Conservation (phyloP, 2,329 filamentous ascomycete species). For the Sclerotinia trifoliorum region DNA sequence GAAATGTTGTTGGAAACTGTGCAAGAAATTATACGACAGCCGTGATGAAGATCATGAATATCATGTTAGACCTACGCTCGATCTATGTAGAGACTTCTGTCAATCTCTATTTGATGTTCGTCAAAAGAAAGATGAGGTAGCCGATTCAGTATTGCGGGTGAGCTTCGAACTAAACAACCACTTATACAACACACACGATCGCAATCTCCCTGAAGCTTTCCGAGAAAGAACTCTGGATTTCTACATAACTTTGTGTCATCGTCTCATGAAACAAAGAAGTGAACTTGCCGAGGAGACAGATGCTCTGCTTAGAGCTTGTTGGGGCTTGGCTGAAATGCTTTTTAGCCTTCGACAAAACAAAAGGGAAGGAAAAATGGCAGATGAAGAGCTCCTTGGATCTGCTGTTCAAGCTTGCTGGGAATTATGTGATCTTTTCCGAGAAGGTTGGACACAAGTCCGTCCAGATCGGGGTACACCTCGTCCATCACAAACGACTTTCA, state of each 20-base stretch:
- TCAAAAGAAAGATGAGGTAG: conserved; percentile 70
- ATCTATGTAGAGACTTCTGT: conserved; percentile 88
- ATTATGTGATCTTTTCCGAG: conserved; percentile 86
- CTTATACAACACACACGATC: conserved; percentile 87
- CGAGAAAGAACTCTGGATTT: conserved; percentile 89
- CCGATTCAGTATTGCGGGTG: conserved; percentile 84
- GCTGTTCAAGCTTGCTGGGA: conserved; percentile 95
- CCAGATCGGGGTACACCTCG: conserved; percentile 84
- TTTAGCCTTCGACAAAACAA: conserved; percentile 85
- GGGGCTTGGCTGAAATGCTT: conserved; percentile 88
- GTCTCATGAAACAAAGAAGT: conserved; percentile 90
- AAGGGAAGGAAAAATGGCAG: conserved; percentile 67
- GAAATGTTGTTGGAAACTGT: conserved; percentile 92
- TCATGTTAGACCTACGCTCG: conserved; percentile 72
- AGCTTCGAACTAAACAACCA: conserved; percentile 97
- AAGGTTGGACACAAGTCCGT: conserved; percentile 85
- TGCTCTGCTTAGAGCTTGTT: conserved; percentile 79
- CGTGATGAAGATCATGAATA: conserved; percentile 68
- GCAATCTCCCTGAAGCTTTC: conserved; percentile 79
- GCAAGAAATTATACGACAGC: conserved; percentile 82
- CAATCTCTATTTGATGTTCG: conserved; percentile 87
- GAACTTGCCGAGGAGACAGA: conserved; percentile 80
- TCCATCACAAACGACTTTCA: conserved; percentile 73
- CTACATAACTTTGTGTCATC: conserved; percentile 89
- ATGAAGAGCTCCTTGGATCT: conserved; percentile 82